Evolutionary conservation across 306 rosid genomes (phyloP).

Genomic region (Nissolia schottii): DNA sequence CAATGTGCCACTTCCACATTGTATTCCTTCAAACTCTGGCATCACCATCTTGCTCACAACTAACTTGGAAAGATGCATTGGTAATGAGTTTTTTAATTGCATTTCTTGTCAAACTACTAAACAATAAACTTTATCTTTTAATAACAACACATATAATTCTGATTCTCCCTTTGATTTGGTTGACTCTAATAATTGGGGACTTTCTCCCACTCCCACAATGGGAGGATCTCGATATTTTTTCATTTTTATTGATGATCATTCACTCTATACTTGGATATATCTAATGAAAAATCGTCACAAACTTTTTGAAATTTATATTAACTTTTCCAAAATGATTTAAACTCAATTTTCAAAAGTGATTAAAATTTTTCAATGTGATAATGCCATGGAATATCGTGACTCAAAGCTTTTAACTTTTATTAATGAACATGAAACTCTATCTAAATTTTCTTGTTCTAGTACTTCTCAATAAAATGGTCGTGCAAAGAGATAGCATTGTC

Average conservation of each 20-base stretch:
- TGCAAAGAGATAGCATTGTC: neutral
- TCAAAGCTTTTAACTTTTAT: no score
- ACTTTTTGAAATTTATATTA: no score
- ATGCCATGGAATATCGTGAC: neutral
- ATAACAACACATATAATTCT: neutral
- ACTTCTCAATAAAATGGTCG: neutral
- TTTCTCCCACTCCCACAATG: neutral
- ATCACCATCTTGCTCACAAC: no score
- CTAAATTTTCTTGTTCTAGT: neutral
- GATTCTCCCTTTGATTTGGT: neutral
- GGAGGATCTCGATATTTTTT: neutral
- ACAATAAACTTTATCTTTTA: neutral
- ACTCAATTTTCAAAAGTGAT: neutral
- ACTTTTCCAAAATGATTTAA: neutral
- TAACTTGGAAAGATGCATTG: no score
- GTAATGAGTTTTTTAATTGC: neutral
- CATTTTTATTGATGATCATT: no score
- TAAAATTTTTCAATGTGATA: neutral
- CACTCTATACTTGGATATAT: neutral
- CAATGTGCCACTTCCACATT: no score
- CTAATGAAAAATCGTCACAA: neutral
- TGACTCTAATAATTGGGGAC: neutral
- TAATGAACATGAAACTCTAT: neutral
- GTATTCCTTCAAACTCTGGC: no score
- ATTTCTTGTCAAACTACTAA: neutral